Evolutionary conservation across 2,329 filamentous ascomycete species (phyloP).

Genomic region (Juglanconis sp.): DNA sequence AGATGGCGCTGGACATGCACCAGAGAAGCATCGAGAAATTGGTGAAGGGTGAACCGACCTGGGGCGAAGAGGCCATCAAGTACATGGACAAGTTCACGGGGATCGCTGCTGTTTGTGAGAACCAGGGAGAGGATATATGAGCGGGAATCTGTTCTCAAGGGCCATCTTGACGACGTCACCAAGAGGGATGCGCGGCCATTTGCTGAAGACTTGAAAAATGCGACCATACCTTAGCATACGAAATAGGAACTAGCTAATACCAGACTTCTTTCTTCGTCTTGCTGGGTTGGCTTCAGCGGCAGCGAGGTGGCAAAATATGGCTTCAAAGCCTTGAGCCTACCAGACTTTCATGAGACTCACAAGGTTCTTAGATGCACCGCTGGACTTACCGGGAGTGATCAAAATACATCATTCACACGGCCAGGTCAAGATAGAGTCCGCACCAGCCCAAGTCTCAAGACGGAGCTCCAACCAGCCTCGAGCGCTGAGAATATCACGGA

Average conservation of each 20-base stretch:
- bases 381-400: too few relatives aligned
- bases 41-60: conserved; percentile 18
- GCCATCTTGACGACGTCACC: neutral
- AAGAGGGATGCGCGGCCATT: neutral
- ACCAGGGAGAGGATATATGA: neutral
- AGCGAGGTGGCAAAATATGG: too few relatives aligned
- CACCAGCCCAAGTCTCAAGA: too few relatives aligned
- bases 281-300: too few relatives aligned
- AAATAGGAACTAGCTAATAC: neutral
- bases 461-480: too few relatives aligned
- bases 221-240: neutral
- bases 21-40: conserved; percentile 24
- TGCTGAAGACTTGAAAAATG: neutral
- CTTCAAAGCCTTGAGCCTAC: too few relatives aligned
- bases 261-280: too few relatives aligned
- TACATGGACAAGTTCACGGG: neutral
- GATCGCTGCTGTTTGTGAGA: neutral
- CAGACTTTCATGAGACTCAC: too few relatives aligned
- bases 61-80: conserved; percentile 1
- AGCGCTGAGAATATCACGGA: too few relatives aligned
- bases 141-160: neutral
- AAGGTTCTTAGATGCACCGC: too few relatives aligned
- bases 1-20: conserved; percentile 29
- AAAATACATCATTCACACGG: too few relatives aligned
- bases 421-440: too few relatives aligned